Percentiles rank a stretch among this genome's conserved stretches.
Conservation (phyloP, 2,329 filamentous ascomycete species). For the Nemania abortiva region DNA sequence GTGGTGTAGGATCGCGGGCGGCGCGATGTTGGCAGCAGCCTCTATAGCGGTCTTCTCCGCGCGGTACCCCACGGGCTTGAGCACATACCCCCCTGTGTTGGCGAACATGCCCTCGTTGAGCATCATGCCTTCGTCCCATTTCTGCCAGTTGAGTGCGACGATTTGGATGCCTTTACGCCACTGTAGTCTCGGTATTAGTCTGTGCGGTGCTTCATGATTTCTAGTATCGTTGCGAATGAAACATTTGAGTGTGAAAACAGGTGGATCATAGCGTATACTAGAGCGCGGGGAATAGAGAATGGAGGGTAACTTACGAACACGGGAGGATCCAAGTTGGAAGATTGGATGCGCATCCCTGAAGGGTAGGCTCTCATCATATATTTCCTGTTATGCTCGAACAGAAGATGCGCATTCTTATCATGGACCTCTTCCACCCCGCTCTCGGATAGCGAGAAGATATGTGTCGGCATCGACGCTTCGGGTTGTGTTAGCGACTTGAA, state of each 20-base stretch:
- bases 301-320: constrained; percentile 63
- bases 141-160: constrained; percentile 94
- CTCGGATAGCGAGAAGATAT: constrained; percentile 77
- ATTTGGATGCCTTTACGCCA: constrained; percentile 93
- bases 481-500: constrained; percentile 84
- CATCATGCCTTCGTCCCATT: constrained; percentile 93
- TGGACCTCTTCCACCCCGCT: constrained; percentile 72
- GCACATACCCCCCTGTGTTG: constrained; percentile 83
- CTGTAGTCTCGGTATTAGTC: constrained; percentile 28
- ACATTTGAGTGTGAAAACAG: too few species aligned
- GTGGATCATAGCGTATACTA: too few species aligned
- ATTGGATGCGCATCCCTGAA: constrained; percentile 82
- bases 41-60: constrained; percentile 48
- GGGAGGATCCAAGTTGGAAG: constrained; percentile 87
- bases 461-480: constrained; percentile 72
- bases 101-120: constrained; percentile 93
- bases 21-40: constrained; percentile 39
- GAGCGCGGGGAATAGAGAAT: not conserved
- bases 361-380: constrained; percentile 92
- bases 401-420: constrained; percentile 59
- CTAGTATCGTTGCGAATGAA: too few species aligned
- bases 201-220: not conserved
- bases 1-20: constrained; percentile 60
- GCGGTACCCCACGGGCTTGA: constrained; percentile 77
- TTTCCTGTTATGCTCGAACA: constrained; percentile 85